These are phyloP conservation scores for Candida corydali DNA, from an alignment of 805 yeast species.

Conservation along the genomic window DNA sequence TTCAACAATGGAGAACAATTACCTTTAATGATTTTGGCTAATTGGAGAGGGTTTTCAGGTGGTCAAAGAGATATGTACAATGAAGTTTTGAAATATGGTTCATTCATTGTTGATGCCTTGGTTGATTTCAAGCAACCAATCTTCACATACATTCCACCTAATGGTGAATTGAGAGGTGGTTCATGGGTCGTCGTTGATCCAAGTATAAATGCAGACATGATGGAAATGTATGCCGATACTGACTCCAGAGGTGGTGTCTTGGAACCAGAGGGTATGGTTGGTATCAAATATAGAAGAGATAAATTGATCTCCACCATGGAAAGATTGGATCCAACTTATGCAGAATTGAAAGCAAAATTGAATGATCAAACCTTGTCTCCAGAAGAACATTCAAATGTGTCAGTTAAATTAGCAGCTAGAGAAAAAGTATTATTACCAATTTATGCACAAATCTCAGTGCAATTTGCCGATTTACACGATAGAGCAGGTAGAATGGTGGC, in stretches of 20 bases:
- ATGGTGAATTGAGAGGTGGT: constrained; percentile 99
- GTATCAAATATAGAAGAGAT: constrained; percentile 94
- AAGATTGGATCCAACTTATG: constrained; percentile 77
- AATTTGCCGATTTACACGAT: constrained; percentile 97
- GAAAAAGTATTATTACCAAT: constrained; percentile 80
- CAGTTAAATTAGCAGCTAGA: constrained; percentile 68
- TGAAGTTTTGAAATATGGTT: constrained; percentile 95
- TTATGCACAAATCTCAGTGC: constrained; percentile 88
- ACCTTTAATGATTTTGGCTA: constrained; percentile 95
- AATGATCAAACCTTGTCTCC: constrained; percentile 47
- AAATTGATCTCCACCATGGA: constrained; percentile 87
- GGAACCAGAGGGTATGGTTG: constrained; percentile 99
- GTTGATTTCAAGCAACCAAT: constrained; percentile 96
- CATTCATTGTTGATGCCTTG: constrained; percentile 94
- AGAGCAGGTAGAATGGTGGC: constrained; percentile 97
- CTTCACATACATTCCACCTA: constrained; percentile 95
- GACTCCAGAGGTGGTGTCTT: constrained; percentile 96
- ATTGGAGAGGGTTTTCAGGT: constrained; percentile 99
- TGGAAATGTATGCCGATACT: constrained; percentile 99
- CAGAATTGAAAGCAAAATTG: constrained; percentile 59
- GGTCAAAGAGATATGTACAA: constrained; percentile 99
- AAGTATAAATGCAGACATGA: constrained; percentile 91
- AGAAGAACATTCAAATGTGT: constrained; percentile 63
- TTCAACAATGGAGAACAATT: constrained; percentile 97
- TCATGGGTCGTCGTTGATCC: constrained; percentile 99